Percentiles rank a stretch among this genome's conserved stretches.
Evolutionary conservation across 139 green algal genomes (phyloP).

Genomic region (Mesotaenium endlicherianum): DNA sequence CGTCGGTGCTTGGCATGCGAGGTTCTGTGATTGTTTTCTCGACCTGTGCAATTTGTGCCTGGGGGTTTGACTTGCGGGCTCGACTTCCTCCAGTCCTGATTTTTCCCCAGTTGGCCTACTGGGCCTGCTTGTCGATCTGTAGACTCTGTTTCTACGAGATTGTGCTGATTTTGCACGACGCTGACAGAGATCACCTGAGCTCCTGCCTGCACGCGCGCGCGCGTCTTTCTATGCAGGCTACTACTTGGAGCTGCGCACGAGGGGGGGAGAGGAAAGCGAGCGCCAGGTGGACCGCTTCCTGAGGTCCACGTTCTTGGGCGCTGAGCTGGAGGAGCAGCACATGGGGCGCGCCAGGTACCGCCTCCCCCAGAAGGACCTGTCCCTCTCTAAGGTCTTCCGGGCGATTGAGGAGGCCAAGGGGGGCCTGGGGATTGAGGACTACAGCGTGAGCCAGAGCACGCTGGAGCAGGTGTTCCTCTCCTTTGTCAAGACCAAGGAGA

Average conservation of each 20-base stretch:
- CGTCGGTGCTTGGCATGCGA: too few species aligned
- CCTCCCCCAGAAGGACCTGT: constrained; percentile 17
- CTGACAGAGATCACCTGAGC: too few species aligned
- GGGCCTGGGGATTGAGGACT: constrained; percentile 40
- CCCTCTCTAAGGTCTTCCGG: constrained; percentile 44
- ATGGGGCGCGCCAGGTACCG: background rate
- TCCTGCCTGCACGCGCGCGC: too few species aligned
- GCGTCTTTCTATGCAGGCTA: constrained; percentile 12
- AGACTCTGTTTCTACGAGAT: too few species aligned
- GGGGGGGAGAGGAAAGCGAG: background rate
- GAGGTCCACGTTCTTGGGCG: background rate
- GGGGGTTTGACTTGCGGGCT: too few species aligned
- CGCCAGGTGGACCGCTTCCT: constrained; percentile 12
- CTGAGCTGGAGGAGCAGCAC: constrained; percentile 39
- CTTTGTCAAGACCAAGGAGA: constrained; percentile 45
- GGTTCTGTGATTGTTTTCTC: too few species aligned
- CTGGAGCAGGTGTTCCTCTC: constrained; percentile 56
- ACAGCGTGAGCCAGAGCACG: constrained; percentile 53
- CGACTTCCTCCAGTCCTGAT: too few species aligned
- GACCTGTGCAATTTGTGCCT: too few species aligned
- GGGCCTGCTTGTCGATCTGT: too few species aligned
- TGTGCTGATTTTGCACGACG: too few species aligned
- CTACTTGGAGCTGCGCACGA: constrained; percentile 19
- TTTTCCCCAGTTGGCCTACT: too few species aligned
- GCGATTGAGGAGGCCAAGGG: constrained; percentile 16